A percentile compares a stretch with the other conserved stretches of the same genome.
These are phyloP conservation scores for Chaetomium fimeti DNA, from an alignment of 495 filamentous ascomycete genomes.

Conservation along the genomic window DNA sequence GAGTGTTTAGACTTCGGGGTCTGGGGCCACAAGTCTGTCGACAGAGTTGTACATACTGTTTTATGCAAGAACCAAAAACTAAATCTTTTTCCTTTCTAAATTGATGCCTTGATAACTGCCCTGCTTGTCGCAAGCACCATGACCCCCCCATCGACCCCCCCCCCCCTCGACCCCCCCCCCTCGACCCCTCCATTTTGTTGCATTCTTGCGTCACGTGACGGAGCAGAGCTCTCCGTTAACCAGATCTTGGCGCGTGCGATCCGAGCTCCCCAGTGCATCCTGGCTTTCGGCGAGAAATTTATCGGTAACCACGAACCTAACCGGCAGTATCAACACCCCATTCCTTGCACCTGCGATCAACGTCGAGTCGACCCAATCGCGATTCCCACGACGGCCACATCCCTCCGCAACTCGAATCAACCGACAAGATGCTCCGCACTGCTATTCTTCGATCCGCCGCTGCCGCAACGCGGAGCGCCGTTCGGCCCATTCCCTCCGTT, in stretches of 20 bases:
- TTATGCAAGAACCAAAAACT: slow-evolving; percentile 5
- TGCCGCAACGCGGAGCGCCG: slow-evolving; percentile 51
- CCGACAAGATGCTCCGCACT: slow-evolving; percentile 75
- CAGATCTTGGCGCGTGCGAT: slow-evolving; percentile 14
- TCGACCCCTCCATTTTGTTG: too few relatives aligned
- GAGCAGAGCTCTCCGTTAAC: slow-evolving; percentile 18
- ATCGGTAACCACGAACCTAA: slow-evolving; percentile 36
- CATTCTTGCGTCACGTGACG: slow-evolving; percentile 15
- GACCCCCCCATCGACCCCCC: too few relatives aligned
- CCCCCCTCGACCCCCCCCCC: too few relatives aligned
- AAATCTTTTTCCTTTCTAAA: slow-evolving; percentile 8
- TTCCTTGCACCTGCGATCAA: slow-evolving; percentile 13
- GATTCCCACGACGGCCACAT: slow-evolving; percentile 20
- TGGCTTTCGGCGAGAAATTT: slow-evolving; percentile 45
- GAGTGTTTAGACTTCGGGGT: slow-evolving; percentile 8
- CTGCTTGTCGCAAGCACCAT: background rate
- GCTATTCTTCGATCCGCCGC: slow-evolving; percentile 67
- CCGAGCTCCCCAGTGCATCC: slow-evolving; percentile 25
- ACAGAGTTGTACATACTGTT: slow-evolving; percentile 35
- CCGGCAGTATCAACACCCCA: slow-evolving; percentile 23
- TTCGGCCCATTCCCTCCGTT: slow-evolving; percentile 59
- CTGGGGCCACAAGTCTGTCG: slow-evolving; percentile 29
- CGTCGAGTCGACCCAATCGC: slow-evolving; percentile 19
- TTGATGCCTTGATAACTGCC: background rate
- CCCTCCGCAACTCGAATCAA: slow-evolving; percentile 6